phyloP scores from a whole-genome alignment of 2,329 filamentous ascomycete species.

The Lachnum nothofagi region DNA sequence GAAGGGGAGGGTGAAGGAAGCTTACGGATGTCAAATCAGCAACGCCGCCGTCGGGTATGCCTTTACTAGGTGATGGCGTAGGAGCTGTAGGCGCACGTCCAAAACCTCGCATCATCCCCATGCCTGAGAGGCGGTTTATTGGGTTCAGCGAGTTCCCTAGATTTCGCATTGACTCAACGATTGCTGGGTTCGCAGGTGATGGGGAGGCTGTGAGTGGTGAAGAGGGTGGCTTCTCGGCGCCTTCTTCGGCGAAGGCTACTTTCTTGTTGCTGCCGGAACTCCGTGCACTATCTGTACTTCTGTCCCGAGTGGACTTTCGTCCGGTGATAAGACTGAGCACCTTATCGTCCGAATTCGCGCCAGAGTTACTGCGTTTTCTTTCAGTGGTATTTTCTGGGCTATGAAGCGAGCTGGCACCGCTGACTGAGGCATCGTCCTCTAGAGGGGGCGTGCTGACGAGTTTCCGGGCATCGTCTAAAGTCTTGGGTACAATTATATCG shows the following conservation, averaged over 20 bases:
- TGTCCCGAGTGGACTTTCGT: constrained; percentile 57
- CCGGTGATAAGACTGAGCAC: constrained; percentile 68
- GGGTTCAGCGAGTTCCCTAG: constrained; percentile 78
- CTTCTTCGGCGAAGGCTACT: constrained; percentile 44
- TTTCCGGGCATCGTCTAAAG: constrained; percentile 85
- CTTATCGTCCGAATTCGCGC: constrained; percentile 53
- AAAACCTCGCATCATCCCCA: constrained; percentile 71
- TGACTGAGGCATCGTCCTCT: constrained; percentile 35
- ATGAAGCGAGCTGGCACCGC: constrained; percentile 48
- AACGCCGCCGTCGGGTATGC: constrained; percentile 45
- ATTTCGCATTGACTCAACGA: constrained; percentile 75
- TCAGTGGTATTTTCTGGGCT: constrained; percentile 32
- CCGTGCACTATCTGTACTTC: constrained; percentile 67
- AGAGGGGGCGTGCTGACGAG: constrained; percentile 70
- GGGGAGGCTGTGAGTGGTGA: constrained; percentile 31
- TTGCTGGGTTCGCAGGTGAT: constrained; percentile 48
- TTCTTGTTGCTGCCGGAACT: constrained; percentile 58
- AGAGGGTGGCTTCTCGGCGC: constrained; percentile 34
- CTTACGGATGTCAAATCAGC: constrained; percentile 51
- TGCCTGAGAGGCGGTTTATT: constrained; percentile 70
- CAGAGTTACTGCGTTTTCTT: constrained; percentile 30
- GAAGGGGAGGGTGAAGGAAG: background rate
- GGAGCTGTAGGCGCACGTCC: constrained; percentile 48
- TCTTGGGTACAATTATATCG: constrained; percentile 68
- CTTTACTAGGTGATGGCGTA: constrained; percentile 37